Base-by-base conservation (phyloP, 768 basidiomycete species). In the Leccinum broughii region DNA sequence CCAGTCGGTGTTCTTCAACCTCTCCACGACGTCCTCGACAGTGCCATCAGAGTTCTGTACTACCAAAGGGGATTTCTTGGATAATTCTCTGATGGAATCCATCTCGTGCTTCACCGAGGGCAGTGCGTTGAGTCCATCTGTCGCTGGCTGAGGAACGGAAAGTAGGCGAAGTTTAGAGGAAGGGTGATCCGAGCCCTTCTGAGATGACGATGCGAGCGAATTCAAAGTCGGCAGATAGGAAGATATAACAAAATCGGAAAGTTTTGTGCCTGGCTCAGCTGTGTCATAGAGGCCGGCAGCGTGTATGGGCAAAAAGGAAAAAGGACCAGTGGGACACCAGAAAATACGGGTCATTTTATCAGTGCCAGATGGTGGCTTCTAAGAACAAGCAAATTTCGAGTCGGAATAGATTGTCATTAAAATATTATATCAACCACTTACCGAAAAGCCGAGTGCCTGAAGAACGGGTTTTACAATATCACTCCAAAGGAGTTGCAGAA, bases 121-220 rank as follows among this genome's bases (percentile, higher is more conserved):
- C 4, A 24, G 24, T 24, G 3, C 24, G n/a, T 3, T 0, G 41
- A 44, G 41, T 44, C 41, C 41, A 4, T 44, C 41, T 5, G 41
- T 44, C 3, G 3, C 1, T 44, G 41, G 41, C 9, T 44, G 41
- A 44, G 41, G n/a, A 1, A 44, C 41, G 4, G 41, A 9, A 44
- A 44, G 41, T n/a, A 44, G 9, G 41, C n/a, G 41, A 44, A 44
- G 4, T 10, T 10, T 44, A 0, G 41, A 44, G 0, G 41, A 44
- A 2, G 41, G 17, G 9, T 1, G 0, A 39, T 8, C 3, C 17
- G 3, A n/a, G n/a, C 2, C 0, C 0, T 10, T n/a, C n/a, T n/a
- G 41, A 44, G 41, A 0, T 10, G 41, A n/a, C 4, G 41, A 44
- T 5, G n/a, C n/a, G 9, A 44, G 41, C 9, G 4, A 44, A 44